Conservation (phyloP, 306 rosid species). For the Lablab purpureus region DNA sequence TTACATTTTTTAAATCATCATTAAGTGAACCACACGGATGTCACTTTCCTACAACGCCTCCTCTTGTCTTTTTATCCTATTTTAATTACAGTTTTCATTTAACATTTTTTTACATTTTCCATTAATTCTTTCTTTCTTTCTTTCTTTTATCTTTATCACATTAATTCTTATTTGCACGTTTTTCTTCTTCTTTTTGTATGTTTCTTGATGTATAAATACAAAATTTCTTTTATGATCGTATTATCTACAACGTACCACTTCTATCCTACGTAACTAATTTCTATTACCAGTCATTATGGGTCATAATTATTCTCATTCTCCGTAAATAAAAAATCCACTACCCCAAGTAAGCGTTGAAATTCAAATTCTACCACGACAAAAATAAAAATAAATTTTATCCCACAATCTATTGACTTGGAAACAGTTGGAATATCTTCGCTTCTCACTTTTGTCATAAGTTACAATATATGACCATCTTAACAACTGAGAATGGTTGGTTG, state of each 20-base stretch:
- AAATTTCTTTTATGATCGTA: not conserved
- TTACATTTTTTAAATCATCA: slow-evolving; percentile 35
- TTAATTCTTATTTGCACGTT: not conserved
- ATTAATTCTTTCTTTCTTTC: too few species aligned
- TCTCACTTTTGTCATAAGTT: not conserved
- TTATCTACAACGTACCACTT: not conserved
- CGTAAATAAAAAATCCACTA: not conserved
- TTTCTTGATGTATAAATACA: not conserved
- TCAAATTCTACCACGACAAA: not conserved
- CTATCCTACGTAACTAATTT: not conserved
- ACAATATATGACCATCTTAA: not conserved
- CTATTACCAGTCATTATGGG: slow-evolving; percentile 16
- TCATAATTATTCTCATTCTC: not conserved
- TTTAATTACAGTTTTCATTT: not conserved
- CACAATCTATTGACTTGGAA: not conserved
- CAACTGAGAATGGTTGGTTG: not conserved
- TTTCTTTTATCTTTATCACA: not conserved
- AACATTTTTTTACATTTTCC: not conserved
- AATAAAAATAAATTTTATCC: not conserved
- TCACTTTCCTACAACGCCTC: slow-evolving; percentile 41
- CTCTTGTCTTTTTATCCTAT: slow-evolving; percentile 2
- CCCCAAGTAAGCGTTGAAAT: slow-evolving; percentile 32
- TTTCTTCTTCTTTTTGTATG: not conserved
- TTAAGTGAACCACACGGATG: slow-evolving; percentile 53
- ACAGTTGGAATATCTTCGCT: not conserved